These are phyloP conservation scores for Zymoseptoria ardabiliae DNA, from an alignment of 2,329 filamentous ascomycete genomes.

Conservation along the genomic window DNA sequence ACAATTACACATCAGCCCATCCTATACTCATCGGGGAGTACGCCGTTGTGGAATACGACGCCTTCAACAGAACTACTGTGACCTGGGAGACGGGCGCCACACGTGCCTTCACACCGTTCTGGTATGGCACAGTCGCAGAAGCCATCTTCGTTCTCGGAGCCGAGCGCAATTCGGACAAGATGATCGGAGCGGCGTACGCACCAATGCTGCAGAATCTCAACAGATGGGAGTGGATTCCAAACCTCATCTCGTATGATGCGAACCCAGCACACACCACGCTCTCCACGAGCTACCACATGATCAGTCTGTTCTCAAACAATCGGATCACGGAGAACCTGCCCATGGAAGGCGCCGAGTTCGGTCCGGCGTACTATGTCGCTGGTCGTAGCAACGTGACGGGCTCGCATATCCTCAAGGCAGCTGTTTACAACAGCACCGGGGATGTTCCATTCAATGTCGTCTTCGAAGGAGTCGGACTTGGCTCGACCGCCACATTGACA, in stretches of 20 bases:
- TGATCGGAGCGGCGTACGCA: slow-evolving; percentile 47
- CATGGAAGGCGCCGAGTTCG: slow-evolving; percentile 31
- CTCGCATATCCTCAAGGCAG: slow-evolving; percentile 39
- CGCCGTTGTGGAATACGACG: slow-evolving; percentile 45
- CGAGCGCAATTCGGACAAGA: slow-evolving; percentile 56
- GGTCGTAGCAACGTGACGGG: slow-evolving; percentile 33
- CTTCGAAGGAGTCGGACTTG: slow-evolving; percentile 31
- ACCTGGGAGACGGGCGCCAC: slow-evolving; percentile 33
- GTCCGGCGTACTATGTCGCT: slow-evolving; percentile 41
- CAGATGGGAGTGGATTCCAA: slow-evolving; percentile 29
- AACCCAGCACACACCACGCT: slow-evolving; percentile 29
- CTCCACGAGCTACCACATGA: slow-evolving; percentile 28
- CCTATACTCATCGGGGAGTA: slow-evolving; percentile 43
- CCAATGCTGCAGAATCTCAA: slow-evolving; percentile 26
- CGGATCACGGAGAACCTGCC: slow-evolving; percentile 42
- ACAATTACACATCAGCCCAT: slow-evolving; percentile 38
- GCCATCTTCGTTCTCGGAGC: slow-evolving; percentile 58
- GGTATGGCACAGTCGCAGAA: slow-evolving; percentile 55
- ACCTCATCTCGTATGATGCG: slow-evolving; percentile 36
- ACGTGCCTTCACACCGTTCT: slow-evolving; percentile 36
- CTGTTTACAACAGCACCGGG: slow-evolving; percentile 43
- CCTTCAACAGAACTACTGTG: slow-evolving; percentile 31
- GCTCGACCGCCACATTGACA: slow-evolving; percentile 34
- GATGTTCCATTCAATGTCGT: slow-evolving; percentile 30
- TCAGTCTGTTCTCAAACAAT: slow-evolving; percentile 37